Base-by-base conservation (phyloP, 306 rosid genomes). In the Fragaria nilgerrensis region DNA sequence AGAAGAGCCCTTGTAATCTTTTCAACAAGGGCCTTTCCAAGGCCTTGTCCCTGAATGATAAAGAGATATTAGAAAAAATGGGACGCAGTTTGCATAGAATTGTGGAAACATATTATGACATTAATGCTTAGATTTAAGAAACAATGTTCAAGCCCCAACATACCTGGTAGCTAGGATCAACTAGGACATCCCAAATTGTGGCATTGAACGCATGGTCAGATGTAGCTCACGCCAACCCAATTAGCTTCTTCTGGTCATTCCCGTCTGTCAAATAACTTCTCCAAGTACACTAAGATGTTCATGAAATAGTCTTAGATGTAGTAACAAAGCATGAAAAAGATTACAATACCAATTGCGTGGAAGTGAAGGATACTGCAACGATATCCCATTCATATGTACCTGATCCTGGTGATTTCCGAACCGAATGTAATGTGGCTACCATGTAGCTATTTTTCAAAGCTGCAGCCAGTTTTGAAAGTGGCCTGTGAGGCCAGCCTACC, bases 161-260 rank as follows among this genome's bases (percentile, higher is more conserved):
- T 87, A 91, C 97, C 96, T 92, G 98, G 84, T 95, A 95, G 71
- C 84, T 73, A 72, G 99, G 98, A 83, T 95, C 99, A 81, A 95
- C 92, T 12, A 95, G 90, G 77, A 95, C 99, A 83, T 95, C 99
- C 99, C 99, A 92, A 70, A 95, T 95, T 72, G 99, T 95, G 65
- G 99, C 99, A 78, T 95, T 92, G 88, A 95, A 95, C 52, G 98
- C 99, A 81, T 95, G 98, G 84, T 95, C 99, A 47, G 99, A 95
- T 13, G 97, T 95, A 50, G 98, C 99, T 79, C 97, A 98, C 25
- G 99, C 97, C 97, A 95, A 87, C 82, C 99, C 99, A 78, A 95
- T 92, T 72, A 95, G 84, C 88, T 71, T 88, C 90, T 87, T 95
- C 58, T 82, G 88, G 67, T 81, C 90, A 86, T 79, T 80, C 86